Evolutionary conservation across 805 yeast species (phyloP).

Genomic region (Saccharomycopsis sp.): DNA sequence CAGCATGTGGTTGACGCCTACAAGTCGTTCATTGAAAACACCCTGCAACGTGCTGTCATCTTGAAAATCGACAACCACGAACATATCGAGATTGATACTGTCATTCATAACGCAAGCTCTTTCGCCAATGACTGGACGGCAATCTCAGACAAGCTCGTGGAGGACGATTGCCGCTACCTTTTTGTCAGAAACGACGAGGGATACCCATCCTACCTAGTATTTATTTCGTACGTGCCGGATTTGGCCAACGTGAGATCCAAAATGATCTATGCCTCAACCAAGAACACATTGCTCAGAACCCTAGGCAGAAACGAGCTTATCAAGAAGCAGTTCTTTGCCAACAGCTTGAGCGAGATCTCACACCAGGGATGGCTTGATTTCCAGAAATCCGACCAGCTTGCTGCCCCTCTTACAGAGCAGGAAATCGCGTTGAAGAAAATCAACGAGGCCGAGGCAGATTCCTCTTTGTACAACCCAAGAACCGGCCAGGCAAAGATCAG

Average conservation of each 20-base stretch:
- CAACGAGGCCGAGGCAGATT: conserved; percentile 35
- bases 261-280: conserved; percentile 92
- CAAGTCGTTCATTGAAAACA: conserved; percentile 33
- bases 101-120: conserved; percentile 27
- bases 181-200: conserved; percentile 34
- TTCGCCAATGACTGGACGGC: conserved; percentile 32
- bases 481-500: conserved; percentile 18
- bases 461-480: conserved; percentile 23
- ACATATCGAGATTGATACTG: conserved; percentile 31
- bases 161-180: conserved; percentile 43
- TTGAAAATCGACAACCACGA: conserved; percentile 28
- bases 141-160: conserved; percentile 27
- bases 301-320: conserved; percentile 53
- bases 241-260: conserved; percentile 71
- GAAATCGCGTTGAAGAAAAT: conserved; percentile 48
- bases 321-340: conserved; percentile 34
- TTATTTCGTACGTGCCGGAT: conserved; percentile 85
- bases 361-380: conserved; percentile 41
- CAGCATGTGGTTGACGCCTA: conserved; percentile 30
- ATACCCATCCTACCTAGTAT: conserved; percentile 33
- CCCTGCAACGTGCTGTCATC: conserved; percentile 26
- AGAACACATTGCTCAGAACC: conserved; percentile 65
- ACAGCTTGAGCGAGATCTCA: conserved; percentile 49
- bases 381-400: conserved; percentile 31
- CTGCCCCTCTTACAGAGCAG: conserved; percentile 48